A percentile compares a stretch with the other conserved stretches of the same genome.
phyloP scores from a whole-genome alignment of 2,329 filamentous ascomycete genomes.

The Xenosphaeropsis pyriputrescens region DNA sequence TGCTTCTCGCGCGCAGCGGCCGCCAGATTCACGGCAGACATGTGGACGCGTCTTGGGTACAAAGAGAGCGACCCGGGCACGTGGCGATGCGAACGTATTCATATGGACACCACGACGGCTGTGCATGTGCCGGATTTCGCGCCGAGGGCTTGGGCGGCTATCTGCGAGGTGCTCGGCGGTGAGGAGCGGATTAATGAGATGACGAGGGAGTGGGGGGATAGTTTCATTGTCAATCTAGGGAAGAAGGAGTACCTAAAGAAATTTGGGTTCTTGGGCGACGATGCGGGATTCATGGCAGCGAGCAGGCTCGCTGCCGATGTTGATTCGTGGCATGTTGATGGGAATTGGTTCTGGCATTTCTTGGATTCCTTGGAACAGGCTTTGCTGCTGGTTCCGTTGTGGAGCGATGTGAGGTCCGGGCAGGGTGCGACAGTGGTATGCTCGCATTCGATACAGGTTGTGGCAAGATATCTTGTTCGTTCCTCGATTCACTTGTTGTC shows the following conservation, averaged over 20 bases:
- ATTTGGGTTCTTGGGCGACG: too few relatives aligned
- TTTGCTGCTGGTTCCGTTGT: slow-evolving; percentile 33
- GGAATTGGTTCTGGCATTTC: slow-evolving; percentile 37
- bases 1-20: slow-evolving; percentile 15
- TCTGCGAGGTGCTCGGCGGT: slow-evolving; percentile 50
- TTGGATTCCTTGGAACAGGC: slow-evolving; percentile 36
- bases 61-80: slow-evolving; percentile 44
- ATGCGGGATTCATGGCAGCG: too few relatives aligned
- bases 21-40: slow-evolving; percentile 1
- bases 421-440: slow-evolving; percentile 36
- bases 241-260: slow-evolving; percentile 23
- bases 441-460: slow-evolving; percentile 22
- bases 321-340: slow-evolving; percentile 35
- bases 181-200: slow-evolving; percentile 32
- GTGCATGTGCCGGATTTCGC: slow-evolving; percentile 40
- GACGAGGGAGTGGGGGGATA: slow-evolving; percentile 41
- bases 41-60: slow-evolving; percentile 53
- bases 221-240: slow-evolving; percentile 36
- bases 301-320: slow-evolving; percentile 8
- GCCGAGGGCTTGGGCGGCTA: slow-evolving; percentile 48
- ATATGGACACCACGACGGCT: slow-evolving; percentile 44
- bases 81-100: slow-evolving; percentile 41
- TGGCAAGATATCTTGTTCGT: slow-evolving; percentile 1
- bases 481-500: not conserved
- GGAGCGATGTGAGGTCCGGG: slow-evolving; percentile 28